Evolutionary conservation across 2,329 filamentous ascomycete species (phyloP).

Genomic region (Fusarium subtropicale): DNA sequence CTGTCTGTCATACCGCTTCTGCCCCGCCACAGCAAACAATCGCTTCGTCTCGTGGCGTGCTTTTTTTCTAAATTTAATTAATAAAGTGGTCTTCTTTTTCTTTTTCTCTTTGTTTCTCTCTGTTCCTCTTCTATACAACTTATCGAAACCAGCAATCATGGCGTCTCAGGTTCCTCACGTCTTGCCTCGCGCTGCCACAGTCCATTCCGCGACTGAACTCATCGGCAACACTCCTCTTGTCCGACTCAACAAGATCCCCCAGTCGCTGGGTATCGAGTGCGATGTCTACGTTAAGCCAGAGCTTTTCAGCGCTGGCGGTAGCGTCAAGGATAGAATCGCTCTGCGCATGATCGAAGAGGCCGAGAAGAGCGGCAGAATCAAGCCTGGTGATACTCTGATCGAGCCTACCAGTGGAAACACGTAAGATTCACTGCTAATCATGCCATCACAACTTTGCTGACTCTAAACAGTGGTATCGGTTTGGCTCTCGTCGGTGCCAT

Average conservation of each 20-base stretch:
- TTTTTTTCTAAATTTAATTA: slow-evolving; percentile 18
- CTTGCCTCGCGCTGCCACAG: slow-evolving; percentile 53
- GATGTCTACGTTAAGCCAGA: slow-evolving; percentile 93
- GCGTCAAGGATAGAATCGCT: slow-evolving; percentile 95
- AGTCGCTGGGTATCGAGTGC: slow-evolving; percentile 88
- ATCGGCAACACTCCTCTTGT: slow-evolving; percentile 98
- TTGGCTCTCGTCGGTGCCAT: slow-evolving; percentile 93
- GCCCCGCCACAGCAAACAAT: slow-evolving; percentile 38
- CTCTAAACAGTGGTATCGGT: slow-evolving; percentile 77
- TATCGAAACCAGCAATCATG: slow-evolving; percentile 29
- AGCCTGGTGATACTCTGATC: slow-evolving; percentile 95
- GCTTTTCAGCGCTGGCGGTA: slow-evolving; percentile 93
- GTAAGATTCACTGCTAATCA: slow-evolving; percentile 50
- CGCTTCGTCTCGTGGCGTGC: slow-evolving; percentile 44
- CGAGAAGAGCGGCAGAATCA: slow-evolving; percentile 90
- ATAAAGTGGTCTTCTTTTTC: slow-evolving; percentile 25
- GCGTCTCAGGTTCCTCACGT: slow-evolving; percentile 49
- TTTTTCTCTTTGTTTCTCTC: background rate
- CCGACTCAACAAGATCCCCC: slow-evolving; percentile 90
- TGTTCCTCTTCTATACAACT: background rate
- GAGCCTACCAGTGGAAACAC: slow-evolving; percentile 99
- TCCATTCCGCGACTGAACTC: slow-evolving; percentile 79
- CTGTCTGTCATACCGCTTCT: slow-evolving; percentile 24
- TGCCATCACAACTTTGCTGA: background rate
- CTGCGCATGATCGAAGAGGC: slow-evolving; percentile 98